Percentiles rank a stretch among this genome's conserved stretches.
Evolutionary conservation across 768 basidiomycete species (phyloP).

Genomic region (Rhodocollybia butyracea): DNA sequence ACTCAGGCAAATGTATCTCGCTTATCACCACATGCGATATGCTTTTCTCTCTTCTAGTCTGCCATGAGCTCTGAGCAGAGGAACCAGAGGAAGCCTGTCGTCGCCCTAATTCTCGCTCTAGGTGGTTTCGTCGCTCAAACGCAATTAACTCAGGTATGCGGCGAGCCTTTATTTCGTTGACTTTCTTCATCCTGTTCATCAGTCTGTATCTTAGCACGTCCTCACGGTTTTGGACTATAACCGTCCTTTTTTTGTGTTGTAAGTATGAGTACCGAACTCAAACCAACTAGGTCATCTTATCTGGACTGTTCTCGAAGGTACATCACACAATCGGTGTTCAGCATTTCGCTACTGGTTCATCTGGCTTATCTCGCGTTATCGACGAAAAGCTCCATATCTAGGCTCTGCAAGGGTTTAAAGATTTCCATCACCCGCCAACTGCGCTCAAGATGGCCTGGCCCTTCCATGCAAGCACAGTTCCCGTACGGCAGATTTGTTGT

Average conservation of each 20-base stretch:
- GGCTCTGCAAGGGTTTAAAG: not conserved
- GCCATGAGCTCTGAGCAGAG: not conserved
- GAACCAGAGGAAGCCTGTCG: not conserved
- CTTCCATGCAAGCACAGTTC: not conserved
- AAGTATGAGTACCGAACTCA: not conserved
- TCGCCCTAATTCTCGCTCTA: not conserved
- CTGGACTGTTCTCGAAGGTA: not conserved
- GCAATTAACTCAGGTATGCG: not conserved
- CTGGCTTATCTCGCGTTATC: not conserved
- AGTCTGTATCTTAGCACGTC: too few relatives aligned
- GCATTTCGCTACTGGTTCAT: not conserved
- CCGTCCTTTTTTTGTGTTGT: slow-evolving; percentile 1
- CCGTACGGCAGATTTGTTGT: not conserved
- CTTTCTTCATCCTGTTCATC: not conserved
- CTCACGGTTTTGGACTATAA: not conserved
- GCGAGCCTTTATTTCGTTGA: not conserved
- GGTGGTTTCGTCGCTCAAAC: slow-evolving; percentile 6
- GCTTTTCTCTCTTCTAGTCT: not conserved
- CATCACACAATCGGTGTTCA: slow-evolving; percentile 3
- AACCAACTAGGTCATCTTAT: not conserved
- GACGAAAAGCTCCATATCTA: not conserved
- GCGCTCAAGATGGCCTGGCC: not conserved
- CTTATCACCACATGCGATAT: not conserved
- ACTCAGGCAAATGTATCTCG: not conserved
- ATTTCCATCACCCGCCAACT: not conserved